Evolutionary conservation across 2,329 filamentous ascomycete species (phyloP).

Genomic region (Colletotrichum sidae): DNA sequence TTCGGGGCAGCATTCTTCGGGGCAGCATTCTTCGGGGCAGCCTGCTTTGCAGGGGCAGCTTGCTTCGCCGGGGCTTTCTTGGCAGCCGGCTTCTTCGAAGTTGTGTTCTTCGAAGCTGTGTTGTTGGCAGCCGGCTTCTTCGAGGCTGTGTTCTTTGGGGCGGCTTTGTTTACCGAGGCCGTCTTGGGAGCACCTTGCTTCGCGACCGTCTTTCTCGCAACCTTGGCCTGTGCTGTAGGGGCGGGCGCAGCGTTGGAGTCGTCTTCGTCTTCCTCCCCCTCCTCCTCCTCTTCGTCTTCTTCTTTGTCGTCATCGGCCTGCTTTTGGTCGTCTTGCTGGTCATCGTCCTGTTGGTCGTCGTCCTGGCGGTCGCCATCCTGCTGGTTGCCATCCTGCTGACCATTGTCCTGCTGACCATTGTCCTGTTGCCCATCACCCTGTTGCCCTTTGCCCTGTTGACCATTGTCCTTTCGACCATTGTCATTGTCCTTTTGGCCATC

Average conservation of each 20-base stretch:
- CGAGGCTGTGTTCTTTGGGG: background rate
- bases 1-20: too few species aligned
- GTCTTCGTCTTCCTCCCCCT: background rate
- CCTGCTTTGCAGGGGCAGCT: background rate
- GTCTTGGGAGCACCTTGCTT: too few species aligned
- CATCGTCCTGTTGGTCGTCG: background rate
- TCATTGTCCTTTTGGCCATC: background rate
- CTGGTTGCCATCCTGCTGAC: background rate
- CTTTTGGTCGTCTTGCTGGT: background rate
- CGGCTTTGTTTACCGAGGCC: background rate
- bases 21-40: too few species aligned
- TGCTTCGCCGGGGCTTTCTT: background rate
- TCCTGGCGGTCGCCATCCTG: background rate
- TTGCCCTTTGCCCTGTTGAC: background rate
- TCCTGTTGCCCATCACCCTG: too few species aligned
- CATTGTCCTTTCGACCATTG: background rate
- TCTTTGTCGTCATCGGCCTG: background rate
- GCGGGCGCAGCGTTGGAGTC: background rate
- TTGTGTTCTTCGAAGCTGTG: too few species aligned
- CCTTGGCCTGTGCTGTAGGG: too few species aligned
- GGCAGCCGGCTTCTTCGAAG: too few species aligned
- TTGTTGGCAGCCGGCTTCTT: too few species aligned
- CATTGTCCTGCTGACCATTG: too few species aligned
- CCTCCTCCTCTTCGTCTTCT: background rate
- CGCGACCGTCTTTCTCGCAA: too few species aligned